Evolutionary conservation across 2,329 filamentous ascomycete species (phyloP), one percentile per base, ranked within the genome.

Genomic region (Neonectria neomacrospora): DNA sequence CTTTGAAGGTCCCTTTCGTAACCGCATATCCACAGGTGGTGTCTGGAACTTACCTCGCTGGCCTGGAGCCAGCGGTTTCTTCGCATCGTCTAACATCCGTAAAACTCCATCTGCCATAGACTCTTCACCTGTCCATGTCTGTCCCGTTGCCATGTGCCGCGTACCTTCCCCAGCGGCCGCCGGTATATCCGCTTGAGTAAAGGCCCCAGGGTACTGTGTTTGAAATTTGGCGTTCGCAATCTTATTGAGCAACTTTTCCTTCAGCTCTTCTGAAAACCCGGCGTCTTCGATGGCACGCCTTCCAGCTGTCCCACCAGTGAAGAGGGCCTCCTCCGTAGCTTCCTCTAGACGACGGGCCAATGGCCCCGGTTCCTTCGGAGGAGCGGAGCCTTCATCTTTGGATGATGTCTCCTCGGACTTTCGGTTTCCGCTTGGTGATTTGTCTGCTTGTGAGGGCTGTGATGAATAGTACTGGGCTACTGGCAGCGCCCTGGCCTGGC

Each of bases 31-130:
- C 6, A 88, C 81, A 0, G 83, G 79, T 9, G 82, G 77, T 0
- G 83, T 80, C 47, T 80, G 80, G 14, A 80, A 76, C 23, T 81
- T 81, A 2, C 83, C 82, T 37, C 86, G 80, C 3, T 85, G 71
- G 1, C 78, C 80, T 4, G 81, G 81, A 14, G 76, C 79, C 52
- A 96, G 80, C 0, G 91, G 91, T 73, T 94, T 93, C 63, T 87
- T 88, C 26, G 92, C 86, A 74, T 97, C 93, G 60, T 92, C 86
- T 11, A 96, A 79, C 91, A 98, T 98, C 32, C 96, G 89, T 52
- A 97, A 80, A 22, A 93, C 89, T 1, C 91, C 85, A 76, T 97
- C 94, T 70, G 90, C 87, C 1, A 90, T 80, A 5, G 81, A 82
- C 78, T 98, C 96, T 12, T 86, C 83, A 2, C 95, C 96, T 0